Conservation (phyloP, 1,284 basidiomycete species). For the Ceratorhiza oryzae-sativae region DNA sequence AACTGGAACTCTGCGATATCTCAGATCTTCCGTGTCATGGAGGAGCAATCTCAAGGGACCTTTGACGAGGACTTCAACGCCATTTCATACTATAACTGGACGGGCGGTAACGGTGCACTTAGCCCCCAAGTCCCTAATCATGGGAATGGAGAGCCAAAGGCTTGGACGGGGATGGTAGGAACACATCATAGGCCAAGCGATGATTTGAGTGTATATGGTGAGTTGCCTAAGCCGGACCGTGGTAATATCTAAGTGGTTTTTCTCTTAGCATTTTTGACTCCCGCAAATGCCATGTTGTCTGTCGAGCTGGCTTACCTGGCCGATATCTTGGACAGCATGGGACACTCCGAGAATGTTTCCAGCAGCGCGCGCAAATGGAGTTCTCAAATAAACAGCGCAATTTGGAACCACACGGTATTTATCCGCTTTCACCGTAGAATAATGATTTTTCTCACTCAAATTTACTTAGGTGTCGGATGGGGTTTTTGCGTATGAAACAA, state of each 20-base stretch:
- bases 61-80: conserved; percentile 74
- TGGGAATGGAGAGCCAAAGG: conserved; percentile 68
- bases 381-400: conserved; percentile 63
- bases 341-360: conserved; percentile 60
- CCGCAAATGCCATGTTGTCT: conserved; percentile 81
- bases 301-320: conserved; percentile 71
- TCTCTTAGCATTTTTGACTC: conserved; percentile 67
- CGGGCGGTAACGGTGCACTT: conserved; percentile 66
- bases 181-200: conserved; percentile 80
- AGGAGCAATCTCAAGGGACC: conserved; percentile 75
- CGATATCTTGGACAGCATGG: conserved; percentile 61
- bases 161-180: conserved; percentile 59
- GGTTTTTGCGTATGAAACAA: conserved; percentile 79
- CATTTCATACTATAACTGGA: conserved; percentile 81
- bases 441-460: background rate
- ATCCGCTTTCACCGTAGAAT: background rate
- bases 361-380: conserved; percentile 65
- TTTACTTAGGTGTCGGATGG: conserved; percentile 61
- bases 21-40: conserved; percentile 75
- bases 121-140: conserved; percentile 69
- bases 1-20: conserved; percentile 74
- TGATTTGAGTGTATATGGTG: conserved; percentile 72
- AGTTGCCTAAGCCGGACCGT: conserved; percentile 42
- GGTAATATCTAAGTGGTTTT: background rate
- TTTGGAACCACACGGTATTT: conserved; percentile 67